Evolutionary conservation across 129 eudicot species (phyloP), one percentile per base, ranked within the genome.

Genomic region (Logfia minima): DNA sequence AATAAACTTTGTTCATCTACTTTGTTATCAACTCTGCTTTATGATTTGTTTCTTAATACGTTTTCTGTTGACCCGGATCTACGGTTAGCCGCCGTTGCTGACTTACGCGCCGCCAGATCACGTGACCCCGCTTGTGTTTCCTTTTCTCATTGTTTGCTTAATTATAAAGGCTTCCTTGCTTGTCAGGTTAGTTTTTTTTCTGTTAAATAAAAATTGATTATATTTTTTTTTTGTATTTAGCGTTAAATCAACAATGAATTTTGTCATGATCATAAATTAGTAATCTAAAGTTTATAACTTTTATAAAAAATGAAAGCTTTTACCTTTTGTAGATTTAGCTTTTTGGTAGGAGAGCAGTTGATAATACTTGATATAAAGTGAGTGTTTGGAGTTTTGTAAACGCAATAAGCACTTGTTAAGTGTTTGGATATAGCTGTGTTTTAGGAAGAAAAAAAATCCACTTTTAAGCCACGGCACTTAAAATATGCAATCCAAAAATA

Each of bases 1-100:
- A 89, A 90, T 81, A 91, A 93, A 86, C 97, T 93, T n/a, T 88
- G 98, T 71, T 88, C 91, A 13, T 93, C 98, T 52, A 89, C 96
- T 5, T 76, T 93, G 55, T 79, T 89, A 10, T 88, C 96, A 1
- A 91, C 97, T 29, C 76, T 87, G 37, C 97, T 93, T 19, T 93
- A 91, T 41, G 98, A 93, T 71, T 89, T 93, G 71, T 91, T 93
- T 35, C 93, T 93, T 24, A 81, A 83, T 37, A 79, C 87, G 7
- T 87, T 93, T 68, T 83, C 89, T 56, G 76, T 63, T 18, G 96
- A 93, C 72, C 77, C 85, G 2, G 55, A 51, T 18, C 83, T 93
- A 43, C 86, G 84, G 8, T 70, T 88, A 19, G 97, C 98, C 63
- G 87, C 92, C 22, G 93, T 87, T 19, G 98, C 92, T 0, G 98